A percentile compares a stretch with the other conserved stretches of the same genome.
These are phyloP conservation scores for Tuber borchii DNA, from an alignment of 495 filamentous ascomycete species.

Conservation along the genomic window DNA sequence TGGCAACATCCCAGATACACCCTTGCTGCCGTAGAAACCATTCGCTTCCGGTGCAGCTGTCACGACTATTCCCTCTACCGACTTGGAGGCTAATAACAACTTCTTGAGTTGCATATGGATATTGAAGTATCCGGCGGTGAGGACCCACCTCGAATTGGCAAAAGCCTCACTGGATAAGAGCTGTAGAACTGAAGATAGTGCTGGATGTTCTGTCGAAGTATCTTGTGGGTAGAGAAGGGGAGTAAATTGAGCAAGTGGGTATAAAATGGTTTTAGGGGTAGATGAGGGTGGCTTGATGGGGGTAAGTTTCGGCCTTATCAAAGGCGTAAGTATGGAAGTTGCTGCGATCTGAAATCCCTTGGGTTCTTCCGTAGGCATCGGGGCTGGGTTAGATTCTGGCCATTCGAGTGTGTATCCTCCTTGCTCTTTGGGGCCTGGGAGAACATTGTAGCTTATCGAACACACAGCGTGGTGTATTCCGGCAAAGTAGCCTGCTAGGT, in stretches of 20 bases:
- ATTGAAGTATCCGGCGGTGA: constrained; percentile 98
- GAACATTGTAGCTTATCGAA: constrained; percentile 71
- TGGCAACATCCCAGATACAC: constrained; percentile 82
- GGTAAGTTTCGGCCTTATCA: constrained; percentile 52
- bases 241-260: constrained; percentile 78
- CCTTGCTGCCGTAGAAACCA: constrained; percentile 85
- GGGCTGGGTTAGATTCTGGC: constrained; percentile 67
- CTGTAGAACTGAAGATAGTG: constrained; percentile 65
- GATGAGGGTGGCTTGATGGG: constrained; percentile 35
- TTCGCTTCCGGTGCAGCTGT: constrained; percentile 94
- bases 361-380: constrained; percentile 64
- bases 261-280: constrained; percentile 52
- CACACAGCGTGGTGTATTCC: constrained; percentile 68
- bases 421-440: constrained; percentile 52
- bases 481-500: constrained; percentile 76
- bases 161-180: constrained; percentile 56
- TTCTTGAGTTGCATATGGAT: constrained; percentile 73
- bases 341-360: constrained; percentile 62
- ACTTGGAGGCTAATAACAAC: constrained; percentile 65
- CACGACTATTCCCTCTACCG: constrained; percentile 66
- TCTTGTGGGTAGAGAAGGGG: constrained; percentile 65
- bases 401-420: constrained; percentile 69
- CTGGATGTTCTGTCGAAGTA: constrained; percentile 80
- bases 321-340: constrained; percentile 56
- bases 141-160: constrained; percentile 71